A percentile compares a stretch with the other conserved stretches of the same genome.
Conservation (phyloP, 495 filamentous ascomycete genomes). For the Annulohypoxylon nitens region DNA sequence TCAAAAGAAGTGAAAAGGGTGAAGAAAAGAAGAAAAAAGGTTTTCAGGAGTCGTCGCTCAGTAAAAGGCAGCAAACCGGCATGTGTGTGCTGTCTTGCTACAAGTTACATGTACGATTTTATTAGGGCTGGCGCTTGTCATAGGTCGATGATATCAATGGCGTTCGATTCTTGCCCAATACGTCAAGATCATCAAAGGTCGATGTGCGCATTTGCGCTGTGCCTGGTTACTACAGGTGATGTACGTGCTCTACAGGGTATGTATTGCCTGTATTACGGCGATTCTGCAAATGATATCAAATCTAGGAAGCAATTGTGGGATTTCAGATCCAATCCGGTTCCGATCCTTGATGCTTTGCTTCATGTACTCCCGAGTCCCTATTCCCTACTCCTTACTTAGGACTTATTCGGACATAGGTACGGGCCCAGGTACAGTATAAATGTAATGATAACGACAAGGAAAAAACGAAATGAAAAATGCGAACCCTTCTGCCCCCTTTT, state of each 20-base stretch:
- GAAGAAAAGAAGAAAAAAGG: constrained; percentile 11
- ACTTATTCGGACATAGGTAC: not conserved
- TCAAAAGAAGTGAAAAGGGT: constrained; percentile 4
- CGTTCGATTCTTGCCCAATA: constrained; percentile 35
- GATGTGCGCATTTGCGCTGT: constrained; percentile 32
- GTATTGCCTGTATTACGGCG: constrained; percentile 15
- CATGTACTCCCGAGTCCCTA: not conserved
- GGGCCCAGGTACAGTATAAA: not conserved
- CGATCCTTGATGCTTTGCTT: constrained; percentile 3
- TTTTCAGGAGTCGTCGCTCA: constrained; percentile 20
- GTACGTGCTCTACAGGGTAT: no score
- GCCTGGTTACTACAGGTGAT: constrained; percentile 33
- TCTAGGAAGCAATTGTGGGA: constrained; percentile 22
- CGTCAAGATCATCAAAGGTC: constrained; percentile 42
- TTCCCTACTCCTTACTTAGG: not conserved
- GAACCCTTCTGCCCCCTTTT: not conserved
- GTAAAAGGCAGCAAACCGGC: constrained; percentile 18
- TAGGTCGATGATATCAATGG: constrained; percentile 46
- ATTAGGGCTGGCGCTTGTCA: constrained; percentile 34
- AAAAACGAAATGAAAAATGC: not conserved
- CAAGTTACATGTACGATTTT: constrained; percentile 32
- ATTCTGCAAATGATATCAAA: constrained; percentile 41
- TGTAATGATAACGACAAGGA: constrained; percentile 5
- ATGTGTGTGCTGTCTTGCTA: constrained; percentile 40
- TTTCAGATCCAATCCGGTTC: constrained; percentile 24